Evolutionary conservation across 805 yeast species (phyloP), one percentile per base, ranked within the genome.

Genomic region (Barnettozyma wickerhamii): DNA sequence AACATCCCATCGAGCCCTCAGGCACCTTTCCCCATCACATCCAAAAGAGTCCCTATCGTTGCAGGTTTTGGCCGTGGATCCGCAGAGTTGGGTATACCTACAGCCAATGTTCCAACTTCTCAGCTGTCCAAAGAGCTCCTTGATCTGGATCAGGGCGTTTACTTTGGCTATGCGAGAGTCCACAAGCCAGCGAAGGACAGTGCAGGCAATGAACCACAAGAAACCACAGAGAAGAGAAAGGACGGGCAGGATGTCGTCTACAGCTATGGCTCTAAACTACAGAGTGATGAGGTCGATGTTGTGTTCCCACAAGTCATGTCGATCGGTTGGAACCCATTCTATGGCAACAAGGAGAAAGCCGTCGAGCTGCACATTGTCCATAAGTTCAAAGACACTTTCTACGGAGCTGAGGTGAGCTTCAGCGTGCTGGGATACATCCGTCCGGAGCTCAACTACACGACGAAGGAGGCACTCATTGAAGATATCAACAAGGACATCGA

Each of bases 51-150:
- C 12, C 65, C 66, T 21, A 72, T 85, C 20, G 70, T 81, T 15
- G 71, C 90, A 23, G 99, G 99, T 0, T 93, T 87, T 63, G 99
- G 99, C 6, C 74, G 99, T 40, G 99, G 99, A 0, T 87, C 97
- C 0, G 62, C 93, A 0, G 96, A 88, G 51, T 70, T 93, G 31
- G 98, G 98, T 0, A 84, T 89, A 33, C 99, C 99, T 3, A 93
- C 99, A 0, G 98, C 97, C 6, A 91, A 91, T 55, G 75, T 91
- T 5, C 84, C 87, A 1, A 74, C 85, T 4, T 68, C 66, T 3
- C 64, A 69, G 28, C 65, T 76, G 0, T 45, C 40, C 10, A 15
- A 60, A 4, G 59, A 62, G 5, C 53, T 75, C 30, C 62, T 65
- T 36, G 42, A 52, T 35, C 67, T 74, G 17, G 75, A 72, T 3